These are phyloP conservation scores for Ustilago nuda DNA, from an alignment of 1,284 basidiomycete genomes.

Conservation along the genomic window DNA sequence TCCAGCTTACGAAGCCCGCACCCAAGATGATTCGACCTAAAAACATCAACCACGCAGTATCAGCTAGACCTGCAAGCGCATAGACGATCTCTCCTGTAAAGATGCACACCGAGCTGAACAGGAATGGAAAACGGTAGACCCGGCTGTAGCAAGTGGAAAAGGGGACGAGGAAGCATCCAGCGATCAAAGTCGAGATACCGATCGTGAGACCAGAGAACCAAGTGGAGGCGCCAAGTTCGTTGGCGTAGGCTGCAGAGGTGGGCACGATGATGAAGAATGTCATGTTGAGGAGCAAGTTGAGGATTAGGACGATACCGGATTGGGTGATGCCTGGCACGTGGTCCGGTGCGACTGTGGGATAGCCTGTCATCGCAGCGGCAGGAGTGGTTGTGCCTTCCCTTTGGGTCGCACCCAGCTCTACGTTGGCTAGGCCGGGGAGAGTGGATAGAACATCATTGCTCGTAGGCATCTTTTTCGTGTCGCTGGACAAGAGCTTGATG, in stretches of 20 bases:
- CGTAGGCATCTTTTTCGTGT: background rate
- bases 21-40: constrained; percentile 39
- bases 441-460: background rate
- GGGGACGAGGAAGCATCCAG: constrained; percentile 42
- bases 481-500: background rate
- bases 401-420: constrained; percentile 11
- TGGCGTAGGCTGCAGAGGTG: constrained; percentile 43
- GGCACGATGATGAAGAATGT: constrained; percentile 59
- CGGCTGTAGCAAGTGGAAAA: constrained; percentile 39
- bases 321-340: constrained; percentile 39
- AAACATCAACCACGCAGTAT: constrained; percentile 52
- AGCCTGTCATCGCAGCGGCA: background rate
- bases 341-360: constrained; percentile 17
- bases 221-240: constrained; percentile 45
- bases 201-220: constrained; percentile 56
- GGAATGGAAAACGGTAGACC: constrained; percentile 40
- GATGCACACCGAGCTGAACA: constrained; percentile 43
- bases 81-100: constrained; percentile 41
- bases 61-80: constrained; percentile 41
- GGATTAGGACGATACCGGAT: constrained; percentile 33
- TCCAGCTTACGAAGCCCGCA: constrained; percentile 47
- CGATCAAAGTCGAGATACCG: constrained; percentile 40
- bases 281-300: constrained; percentile 54
- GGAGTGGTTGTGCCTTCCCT: constrained; percentile 1
- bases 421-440: constrained; percentile 1